Evolutionary conservation across 2,329 filamentous ascomycete species (phyloP), one percentile per base, ranked within the genome.

Genomic region (Aspergillus calidoustus): DNA sequence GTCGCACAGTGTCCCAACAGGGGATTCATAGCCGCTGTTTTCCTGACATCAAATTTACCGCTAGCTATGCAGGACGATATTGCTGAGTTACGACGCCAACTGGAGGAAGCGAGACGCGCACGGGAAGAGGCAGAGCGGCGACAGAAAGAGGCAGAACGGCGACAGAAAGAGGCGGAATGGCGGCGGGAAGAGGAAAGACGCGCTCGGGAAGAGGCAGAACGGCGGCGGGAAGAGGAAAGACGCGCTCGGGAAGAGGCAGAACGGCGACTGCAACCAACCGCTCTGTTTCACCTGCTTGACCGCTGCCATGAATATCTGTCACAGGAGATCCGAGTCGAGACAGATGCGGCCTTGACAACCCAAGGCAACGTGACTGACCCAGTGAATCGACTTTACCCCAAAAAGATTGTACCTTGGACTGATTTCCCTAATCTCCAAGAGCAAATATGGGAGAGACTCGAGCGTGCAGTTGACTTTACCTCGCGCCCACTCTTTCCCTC

Each of bases 371-470:
- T 60, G 52, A 71, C 66, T 9, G 54, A 68, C 54, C 69, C 59
- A 19, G 64, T 65, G 5, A 66, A 65, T 43, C 48, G 63, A 63
- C 56, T 67, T 30, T 68, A 55, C 23, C 66, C 69, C 46, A 64
- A 65, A 48, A 59, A 46, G 4, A 68, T 72, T n/a, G 31, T 67
- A 22, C 65, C 63, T 58, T 72, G 62, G 68, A 41, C 46, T 66
- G 60, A 68, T 28, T 71, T 72, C 34, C 68, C 70, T 28, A 17
- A 63, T 22, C 57, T 69, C 19, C 64, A 72, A 41, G 63, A 72
- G 59, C 7, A 66, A 65, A 57, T 69, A 49, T 73, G 61, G 68
- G 48, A 59, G 25, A 69, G 63, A 59, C 44, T 72, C 43, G 48
- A 70, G 19, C 50, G 58, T n/a, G 48, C 25, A 25, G 48, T 8